These are phyloP conservation scores for Porcisia deanei DNA, from an alignment of 208 protist genomes.

Conservation along the genomic window DNA sequence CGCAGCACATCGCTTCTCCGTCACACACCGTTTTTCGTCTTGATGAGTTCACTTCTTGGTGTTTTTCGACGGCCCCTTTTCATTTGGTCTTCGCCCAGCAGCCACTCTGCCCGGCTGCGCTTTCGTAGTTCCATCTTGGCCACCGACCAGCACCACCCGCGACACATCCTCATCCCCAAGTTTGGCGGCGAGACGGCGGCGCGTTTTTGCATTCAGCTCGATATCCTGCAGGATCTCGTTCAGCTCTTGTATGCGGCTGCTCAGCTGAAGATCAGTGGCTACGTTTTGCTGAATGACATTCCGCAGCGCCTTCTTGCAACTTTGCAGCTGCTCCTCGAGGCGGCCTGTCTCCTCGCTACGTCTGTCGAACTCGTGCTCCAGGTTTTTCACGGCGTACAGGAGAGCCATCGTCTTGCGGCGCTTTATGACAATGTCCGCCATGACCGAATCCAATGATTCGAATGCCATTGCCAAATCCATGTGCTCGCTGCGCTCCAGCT, in stretches of 20 bases:
- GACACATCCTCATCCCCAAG: conserved; percentile 37
- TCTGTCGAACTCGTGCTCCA: conserved; percentile 33
- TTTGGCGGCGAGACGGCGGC: conserved; percentile 31
- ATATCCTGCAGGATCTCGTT: conserved; percentile 69
- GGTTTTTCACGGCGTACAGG: conserved; percentile 25
- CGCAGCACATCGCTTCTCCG: neutral
- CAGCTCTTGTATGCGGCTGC: conserved; percentile 47
- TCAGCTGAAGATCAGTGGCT: conserved; percentile 32
- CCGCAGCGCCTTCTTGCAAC: conserved; percentile 32
- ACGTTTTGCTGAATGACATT: conserved; percentile 46
- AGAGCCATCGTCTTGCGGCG: conserved; percentile 28
- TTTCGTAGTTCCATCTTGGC: neutral
- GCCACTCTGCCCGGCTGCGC: neutral
- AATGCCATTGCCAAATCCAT: conserved; percentile 27
- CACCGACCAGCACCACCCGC: conserved; percentile 35
- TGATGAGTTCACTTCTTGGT: neutral
- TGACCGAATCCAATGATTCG: conserved; percentile 26
- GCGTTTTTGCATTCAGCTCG: conserved; percentile 52
- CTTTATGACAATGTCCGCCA: conserved; percentile 8
- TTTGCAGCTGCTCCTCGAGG: conserved; percentile 30
- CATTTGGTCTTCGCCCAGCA: conserved; percentile 5
- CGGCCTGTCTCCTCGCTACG: conserved; percentile 19
- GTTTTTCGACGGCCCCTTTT: conserved; percentile 3
- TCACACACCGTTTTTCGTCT: neutral
- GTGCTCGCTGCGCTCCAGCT: conserved; percentile 15